Evolutionary conservation across 805 yeast genomes (phyloP).

Genomic region (Nakazawaea laoshanensis): DNA sequence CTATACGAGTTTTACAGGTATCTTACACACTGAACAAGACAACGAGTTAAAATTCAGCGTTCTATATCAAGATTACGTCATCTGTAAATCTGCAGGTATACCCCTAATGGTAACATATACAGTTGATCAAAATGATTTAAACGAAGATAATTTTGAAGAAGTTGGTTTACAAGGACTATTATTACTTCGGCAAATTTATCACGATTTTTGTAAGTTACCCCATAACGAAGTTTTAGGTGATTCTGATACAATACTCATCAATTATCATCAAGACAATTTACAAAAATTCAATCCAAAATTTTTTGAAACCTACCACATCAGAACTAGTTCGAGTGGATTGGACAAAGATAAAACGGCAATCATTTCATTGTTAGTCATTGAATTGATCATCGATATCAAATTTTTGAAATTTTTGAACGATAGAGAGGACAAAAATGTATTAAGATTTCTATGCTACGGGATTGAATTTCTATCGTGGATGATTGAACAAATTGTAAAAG

Average conservation of each 20-base stretch:
- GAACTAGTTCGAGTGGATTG: constrained; percentile 3
- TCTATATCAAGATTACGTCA: constrained; percentile 6
- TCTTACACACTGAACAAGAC: neutral
- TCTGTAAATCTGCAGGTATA: constrained; percentile 1
- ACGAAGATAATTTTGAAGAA: constrained; percentile 7
- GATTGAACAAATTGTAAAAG: constrained; percentile 1
- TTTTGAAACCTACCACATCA: constrained; percentile 4
- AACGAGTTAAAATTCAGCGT: constrained; percentile 1
- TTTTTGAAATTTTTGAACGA: constrained; percentile 1
- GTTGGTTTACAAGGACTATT: constrained; percentile 1
- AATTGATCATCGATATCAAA: constrained; percentile 1
- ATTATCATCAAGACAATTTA: neutral
- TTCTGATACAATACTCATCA: neutral
- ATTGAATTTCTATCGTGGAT: constrained; percentile 1
- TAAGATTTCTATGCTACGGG: neutral
- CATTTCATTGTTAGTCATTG: neutral
- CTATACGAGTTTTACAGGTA: neutral
- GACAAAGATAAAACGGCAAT: constrained; percentile 6
- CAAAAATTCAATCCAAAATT: constrained; percentile 4
- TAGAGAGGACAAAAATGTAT: neutral
- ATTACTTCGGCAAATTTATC: neutral
- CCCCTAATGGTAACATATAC: constrained; percentile 1
- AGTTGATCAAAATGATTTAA: neutral
- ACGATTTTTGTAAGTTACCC: neutral
- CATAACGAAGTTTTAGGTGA: neutral